Evolutionary conservation across 2,329 filamentous ascomycete genomes (phyloP).

Genomic region (Alternaria brassicae): DNA sequence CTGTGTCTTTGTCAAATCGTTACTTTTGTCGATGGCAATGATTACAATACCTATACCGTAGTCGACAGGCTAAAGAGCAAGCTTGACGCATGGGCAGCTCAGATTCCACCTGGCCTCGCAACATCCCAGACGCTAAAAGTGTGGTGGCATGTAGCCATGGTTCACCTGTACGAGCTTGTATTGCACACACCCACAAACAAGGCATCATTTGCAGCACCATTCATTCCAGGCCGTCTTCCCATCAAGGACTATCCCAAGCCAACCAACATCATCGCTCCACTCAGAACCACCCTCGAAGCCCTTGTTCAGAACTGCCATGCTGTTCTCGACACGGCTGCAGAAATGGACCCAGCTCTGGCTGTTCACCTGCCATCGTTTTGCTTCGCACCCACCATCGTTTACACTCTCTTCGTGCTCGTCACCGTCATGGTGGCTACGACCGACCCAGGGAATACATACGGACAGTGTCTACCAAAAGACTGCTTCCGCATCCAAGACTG

Average conservation of each 20-base stretch:
- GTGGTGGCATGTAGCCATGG: conserved; percentile 34
- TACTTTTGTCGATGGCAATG: conserved; percentile 30
- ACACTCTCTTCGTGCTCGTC: conserved; percentile 37
- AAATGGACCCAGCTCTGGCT: conserved; percentile 34
- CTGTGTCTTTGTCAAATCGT: conserved; percentile 29
- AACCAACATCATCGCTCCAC: conserved; percentile 22
- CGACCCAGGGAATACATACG: conserved; percentile 36
- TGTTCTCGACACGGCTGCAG: conserved; percentile 27
- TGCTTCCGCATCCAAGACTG: conserved; percentile 32
- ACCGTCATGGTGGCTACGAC: conserved; percentile 29
- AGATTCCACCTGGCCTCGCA: conserved; percentile 29
- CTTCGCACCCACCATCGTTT: conserved; percentile 33
- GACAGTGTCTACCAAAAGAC: conserved; percentile 25
- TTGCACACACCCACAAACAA: conserved; percentile 40
- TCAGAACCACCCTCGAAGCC: conserved; percentile 21
- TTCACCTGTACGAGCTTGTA: conserved; percentile 30
- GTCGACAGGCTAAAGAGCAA: conserved; percentile 27
- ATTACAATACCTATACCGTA: conserved; percentile 25
- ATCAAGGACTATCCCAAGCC: conserved; percentile 38
- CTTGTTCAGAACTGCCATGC: conserved; percentile 35
- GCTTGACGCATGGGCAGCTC: conserved; percentile 33
- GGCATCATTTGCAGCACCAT: conserved; percentile 35
- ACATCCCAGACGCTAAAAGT: conserved; percentile 32
- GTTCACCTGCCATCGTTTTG: conserved; percentile 34
- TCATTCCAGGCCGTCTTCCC: conserved; percentile 34